These are phyloP conservation scores for Jaltomata sinuosa DNA, from an alignment of 257 asterid species.

Conservation along the genomic window DNA sequence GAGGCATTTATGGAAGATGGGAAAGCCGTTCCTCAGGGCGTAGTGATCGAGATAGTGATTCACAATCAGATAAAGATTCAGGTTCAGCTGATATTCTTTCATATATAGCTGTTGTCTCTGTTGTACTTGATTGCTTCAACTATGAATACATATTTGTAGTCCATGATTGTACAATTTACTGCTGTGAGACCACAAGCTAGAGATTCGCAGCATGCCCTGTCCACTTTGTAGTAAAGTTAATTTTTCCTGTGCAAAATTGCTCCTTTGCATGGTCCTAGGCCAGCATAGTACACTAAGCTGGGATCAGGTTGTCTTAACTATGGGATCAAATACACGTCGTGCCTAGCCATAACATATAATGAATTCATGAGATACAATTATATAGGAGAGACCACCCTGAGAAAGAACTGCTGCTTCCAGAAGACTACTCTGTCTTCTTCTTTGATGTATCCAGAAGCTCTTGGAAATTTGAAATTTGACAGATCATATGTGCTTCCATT, in stretches of 20 bases:
- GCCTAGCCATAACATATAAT: neutral
- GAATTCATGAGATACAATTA: neutral
- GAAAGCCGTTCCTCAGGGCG: conserved; percentile 60
- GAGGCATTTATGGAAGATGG: conserved; percentile 63
- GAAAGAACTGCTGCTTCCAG: neutral
- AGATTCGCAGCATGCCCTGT: neutral
- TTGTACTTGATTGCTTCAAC: neutral
- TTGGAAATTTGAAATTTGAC: neutral
- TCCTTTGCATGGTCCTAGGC: neutral
- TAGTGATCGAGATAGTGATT: conserved; percentile 67
- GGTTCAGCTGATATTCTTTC: conserved; percentile 32
- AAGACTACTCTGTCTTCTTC: neutral
- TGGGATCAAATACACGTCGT: neutral
- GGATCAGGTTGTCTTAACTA: neutral
- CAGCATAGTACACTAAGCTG: neutral
- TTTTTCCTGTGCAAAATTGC: neutral
- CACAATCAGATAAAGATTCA: conserved; percentile 76
- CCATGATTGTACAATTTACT: neutral
- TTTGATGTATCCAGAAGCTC: neutral
- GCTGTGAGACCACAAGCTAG: neutral
- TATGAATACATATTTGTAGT: neutral
- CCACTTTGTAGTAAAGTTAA: neutral
- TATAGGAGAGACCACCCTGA: neutral
- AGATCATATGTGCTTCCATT: neutral
- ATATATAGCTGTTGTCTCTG: neutral